Percentiles rank a stretch among this genome's conserved stretches.
Evolutionary conservation across 495 filamentous ascomycete species (phyloP).

Genomic region (Aspergillus indologenus): DNA sequence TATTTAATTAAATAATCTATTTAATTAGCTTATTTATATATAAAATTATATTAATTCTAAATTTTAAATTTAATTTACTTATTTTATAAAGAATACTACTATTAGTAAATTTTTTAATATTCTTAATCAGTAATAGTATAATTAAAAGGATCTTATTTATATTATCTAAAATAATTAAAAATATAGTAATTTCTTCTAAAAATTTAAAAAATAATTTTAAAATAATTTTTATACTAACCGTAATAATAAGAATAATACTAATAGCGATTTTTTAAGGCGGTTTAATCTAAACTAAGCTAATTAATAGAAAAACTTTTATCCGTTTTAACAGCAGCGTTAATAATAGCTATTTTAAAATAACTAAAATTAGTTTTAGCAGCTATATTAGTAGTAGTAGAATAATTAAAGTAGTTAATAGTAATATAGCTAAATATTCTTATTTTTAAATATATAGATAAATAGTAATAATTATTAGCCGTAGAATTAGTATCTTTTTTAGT

Average conservation of each 20-base stretch:
- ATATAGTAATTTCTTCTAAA: background rate
- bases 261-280: background rate
- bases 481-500: background rate
- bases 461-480: background rate
- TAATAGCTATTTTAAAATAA: background rate
- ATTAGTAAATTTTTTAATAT: slow-evolving; percentile 1
- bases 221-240: background rate
- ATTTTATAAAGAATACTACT: background rate
- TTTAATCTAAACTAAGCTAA: background rate
- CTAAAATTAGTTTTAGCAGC: background rate
- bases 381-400: background rate
- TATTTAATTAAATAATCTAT: background rate
- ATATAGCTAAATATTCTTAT: slow-evolving; percentile 7
- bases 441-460: background rate
- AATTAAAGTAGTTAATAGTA: slow-evolving; percentile 1
- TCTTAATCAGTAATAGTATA: background rate
- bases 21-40: background rate
- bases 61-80: background rate
- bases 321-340: background rate
- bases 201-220: background rate
- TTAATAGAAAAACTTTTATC: background rate
- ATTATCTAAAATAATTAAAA: background rate
- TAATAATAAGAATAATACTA: background rate
- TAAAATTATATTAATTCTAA: background rate
- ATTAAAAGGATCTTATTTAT: background rate